Evolutionary conservation across 129 eudicot species (phyloP), one percentile per base, ranked within the genome.

Genomic region (Pittosporum tobira): DNA sequence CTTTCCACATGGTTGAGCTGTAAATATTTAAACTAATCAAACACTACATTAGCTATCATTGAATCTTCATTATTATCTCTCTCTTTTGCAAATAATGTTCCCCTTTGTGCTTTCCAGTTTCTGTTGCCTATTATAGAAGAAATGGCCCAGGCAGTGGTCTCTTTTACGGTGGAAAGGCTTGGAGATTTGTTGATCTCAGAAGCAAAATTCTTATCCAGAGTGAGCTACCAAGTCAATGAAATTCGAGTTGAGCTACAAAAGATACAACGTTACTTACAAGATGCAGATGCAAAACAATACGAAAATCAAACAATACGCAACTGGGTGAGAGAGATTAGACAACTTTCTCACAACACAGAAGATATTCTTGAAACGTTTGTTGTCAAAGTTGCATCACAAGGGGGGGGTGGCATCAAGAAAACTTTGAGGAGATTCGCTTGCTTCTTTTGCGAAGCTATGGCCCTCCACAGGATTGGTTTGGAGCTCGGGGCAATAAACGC

Each of bases 101-200:
- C n/a, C n/a, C n/a, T n/a, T n/a, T n/a, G n/a, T n/a, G n/a, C n/a
- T n/a, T n/a, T n/a, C n/a, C n/a, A 29, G 34, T 29, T 29, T 5
- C 34, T 29, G 3, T 29, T 29, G 5, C 34, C 34, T 5, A 29
- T 2, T 5, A 29, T 29, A 29, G 2, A 29, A 56, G 31, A n/a
- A 0, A 34, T 38, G 63, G 48, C 24, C 21, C 13, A 59, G 29
- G 64, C 50, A 11, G 36, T 40, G 9, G 51, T 38, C 18, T 22
- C 51, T 7, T 8, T 22, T 5, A 30, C 36, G 6, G 50, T 42
- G 0, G 3, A 59, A 22, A 59, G 22, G 30, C 50, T 59, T 21
- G 51, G 64, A 4, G 12, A 38, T 22, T 25, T 59, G 37, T 25
- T 59, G 51, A 36, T 37, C 20, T 5, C 25, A 57, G 64, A 59